These are phyloP conservation scores for Cyclostephanos tholiformis DNA, from an alignment of 108 stramenopile genomes.

Conservation along the genomic window DNA sequence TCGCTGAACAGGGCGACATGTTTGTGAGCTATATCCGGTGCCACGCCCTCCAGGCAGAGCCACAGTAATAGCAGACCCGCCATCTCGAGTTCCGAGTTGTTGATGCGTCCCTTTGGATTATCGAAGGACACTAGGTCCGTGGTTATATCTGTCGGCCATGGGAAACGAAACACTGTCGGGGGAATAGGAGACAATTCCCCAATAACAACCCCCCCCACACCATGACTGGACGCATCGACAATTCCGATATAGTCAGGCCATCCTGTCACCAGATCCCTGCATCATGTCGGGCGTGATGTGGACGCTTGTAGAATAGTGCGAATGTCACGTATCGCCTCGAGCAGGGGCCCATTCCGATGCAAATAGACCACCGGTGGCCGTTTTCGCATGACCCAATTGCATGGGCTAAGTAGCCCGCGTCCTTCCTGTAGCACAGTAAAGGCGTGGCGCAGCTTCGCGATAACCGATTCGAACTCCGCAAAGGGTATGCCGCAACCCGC, in stretches of 20 bases:
- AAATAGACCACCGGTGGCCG: not conserved
- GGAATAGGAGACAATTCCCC: not conserved
- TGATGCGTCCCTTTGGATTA: not conserved
- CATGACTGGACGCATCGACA: not conserved
- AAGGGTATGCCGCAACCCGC: not conserved
- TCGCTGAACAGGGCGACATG: not conserved
- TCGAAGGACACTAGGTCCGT: not conserved
- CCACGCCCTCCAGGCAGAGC: not conserved
- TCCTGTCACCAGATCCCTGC: not conserved
- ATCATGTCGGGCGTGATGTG: not conserved
- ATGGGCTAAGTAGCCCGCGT: not conserved
- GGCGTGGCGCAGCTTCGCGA: not conserved
- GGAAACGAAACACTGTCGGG: not conserved
- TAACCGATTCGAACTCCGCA: not conserved
- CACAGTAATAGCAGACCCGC: not conserved
- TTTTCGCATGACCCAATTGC: not conserved
- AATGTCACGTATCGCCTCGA: not conserved
- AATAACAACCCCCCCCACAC: not conserved
- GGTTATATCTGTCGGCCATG: not conserved
- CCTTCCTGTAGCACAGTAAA: not conserved
- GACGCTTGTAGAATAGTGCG: not conserved
- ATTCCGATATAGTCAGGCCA: slow-evolving; percentile 1
- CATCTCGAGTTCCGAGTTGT: too few relatives aligned
- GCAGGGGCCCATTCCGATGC: not conserved
- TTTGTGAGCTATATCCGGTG: too few relatives aligned